A percentile compares a stretch with the other conserved stretches of the same genome.
These are phyloP conservation scores for Cardiospermum halicacabum DNA, from an alignment of 345 rosid genomes.

Conservation along the genomic window DNA sequence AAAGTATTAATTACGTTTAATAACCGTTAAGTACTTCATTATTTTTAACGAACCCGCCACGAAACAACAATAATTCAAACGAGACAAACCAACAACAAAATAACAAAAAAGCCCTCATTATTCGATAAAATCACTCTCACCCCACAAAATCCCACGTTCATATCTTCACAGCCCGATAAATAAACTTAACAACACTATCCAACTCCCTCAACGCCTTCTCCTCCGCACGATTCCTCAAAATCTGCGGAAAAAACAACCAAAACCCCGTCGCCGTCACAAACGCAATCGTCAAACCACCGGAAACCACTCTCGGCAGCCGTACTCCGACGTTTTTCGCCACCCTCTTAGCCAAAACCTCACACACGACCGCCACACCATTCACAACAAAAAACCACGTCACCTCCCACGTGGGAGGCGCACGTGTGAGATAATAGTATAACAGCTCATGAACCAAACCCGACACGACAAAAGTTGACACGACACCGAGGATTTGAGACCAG, in stretches of 20 bases:
- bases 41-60: no score
- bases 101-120: no score
- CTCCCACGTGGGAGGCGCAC: constrained; percentile 69
- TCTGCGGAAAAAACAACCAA: constrained; percentile 32
- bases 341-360: constrained; percentile 43
- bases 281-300: constrained; percentile 28
- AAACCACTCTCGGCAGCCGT: constrained; percentile 23
- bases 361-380: constrained; percentile 27
- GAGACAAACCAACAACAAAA: no score
- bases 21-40: no score
- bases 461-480: constrained; percentile 46
- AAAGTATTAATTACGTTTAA: no score
- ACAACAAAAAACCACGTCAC: constrained; percentile 25
- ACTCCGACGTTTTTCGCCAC: constrained; percentile 16
- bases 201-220: constrained; percentile 14
- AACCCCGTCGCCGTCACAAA: constrained; percentile 23
- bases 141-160: no score
- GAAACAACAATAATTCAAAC: no score
- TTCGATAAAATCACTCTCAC: no score
- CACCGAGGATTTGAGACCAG: constrained; percentile 28
- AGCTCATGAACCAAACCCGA: constrained; percentile 55
- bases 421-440: constrained; percentile 35
- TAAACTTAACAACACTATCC: neutral
- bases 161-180: neutral
- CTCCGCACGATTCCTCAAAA: constrained; percentile 20